Conservation (phyloP, 306 rosid genomes). For the Nissolia schottii region DNA sequence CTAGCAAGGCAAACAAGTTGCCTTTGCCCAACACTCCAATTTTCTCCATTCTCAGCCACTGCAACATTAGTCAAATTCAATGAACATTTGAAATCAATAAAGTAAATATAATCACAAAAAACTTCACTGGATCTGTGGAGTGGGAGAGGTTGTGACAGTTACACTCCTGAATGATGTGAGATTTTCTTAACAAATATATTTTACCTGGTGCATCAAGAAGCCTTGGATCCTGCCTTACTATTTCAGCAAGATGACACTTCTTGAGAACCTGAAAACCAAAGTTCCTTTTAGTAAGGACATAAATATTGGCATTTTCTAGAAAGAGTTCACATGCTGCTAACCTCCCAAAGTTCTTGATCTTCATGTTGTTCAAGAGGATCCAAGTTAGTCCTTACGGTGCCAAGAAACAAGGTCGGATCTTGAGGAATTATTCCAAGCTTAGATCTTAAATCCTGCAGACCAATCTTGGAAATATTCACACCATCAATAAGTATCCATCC, state of each 20-base stretch:
- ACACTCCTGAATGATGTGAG: not conserved
- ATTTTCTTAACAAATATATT: not conserved
- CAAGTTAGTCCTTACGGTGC: slow-evolving; percentile 63
- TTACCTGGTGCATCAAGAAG: slow-evolving; percentile 88
- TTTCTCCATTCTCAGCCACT: slow-evolving; percentile 94
- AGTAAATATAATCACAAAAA: not conserved
- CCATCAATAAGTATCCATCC: slow-evolving; percentile 62
- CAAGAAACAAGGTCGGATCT: slow-evolving; percentile 69
- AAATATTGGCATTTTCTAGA: not conserved
- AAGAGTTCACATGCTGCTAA: slow-evolving; percentile 18
- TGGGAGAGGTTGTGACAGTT: not conserved
- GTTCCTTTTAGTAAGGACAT: not conserved
- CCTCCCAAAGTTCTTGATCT: slow-evolving; percentile 77
- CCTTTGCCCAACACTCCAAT: slow-evolving; percentile 97
- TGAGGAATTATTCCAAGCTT: slow-evolving; percentile 73
- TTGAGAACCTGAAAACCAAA: slow-evolving; percentile 55
- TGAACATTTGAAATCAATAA: not conserved
- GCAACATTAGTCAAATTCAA: slow-evolving; percentile 13
- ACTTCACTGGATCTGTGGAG: not conserved
- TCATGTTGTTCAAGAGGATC: slow-evolving; percentile 65
- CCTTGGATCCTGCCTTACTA: slow-evolving; percentile 54
- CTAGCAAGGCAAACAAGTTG: slow-evolving; percentile 94
- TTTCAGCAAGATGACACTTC: slow-evolving; percentile 69
- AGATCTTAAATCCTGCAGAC: slow-evolving; percentile 75
- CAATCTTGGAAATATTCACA: slow-evolving; percentile 56